phyloP scores from a whole-genome alignment of 2,329 filamentous ascomycete genomes.

The Xylariales sp. region DNA sequence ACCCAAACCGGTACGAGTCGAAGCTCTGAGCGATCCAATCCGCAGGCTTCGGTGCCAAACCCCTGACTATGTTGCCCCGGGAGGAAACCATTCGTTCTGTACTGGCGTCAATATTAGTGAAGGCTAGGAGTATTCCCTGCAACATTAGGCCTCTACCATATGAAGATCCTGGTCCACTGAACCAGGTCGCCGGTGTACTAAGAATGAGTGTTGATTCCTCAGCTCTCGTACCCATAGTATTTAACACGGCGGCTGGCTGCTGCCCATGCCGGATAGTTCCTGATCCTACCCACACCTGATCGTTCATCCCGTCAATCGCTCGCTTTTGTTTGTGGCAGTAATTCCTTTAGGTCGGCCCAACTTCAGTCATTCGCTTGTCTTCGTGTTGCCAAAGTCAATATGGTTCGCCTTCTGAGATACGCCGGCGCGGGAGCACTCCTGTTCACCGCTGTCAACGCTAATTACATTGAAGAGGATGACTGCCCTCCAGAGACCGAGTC shows the following conservation, averaged over 20 bases:
- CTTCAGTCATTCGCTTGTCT: conserved; percentile 29
- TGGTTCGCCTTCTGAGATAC: conserved; percentile 28
- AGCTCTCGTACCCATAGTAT: conserved; percentile 1
- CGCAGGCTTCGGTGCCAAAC: neutral
- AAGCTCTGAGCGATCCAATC: neutral
- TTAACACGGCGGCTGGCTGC: conserved; percentile 6
- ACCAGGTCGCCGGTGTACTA: conserved; percentile 1
- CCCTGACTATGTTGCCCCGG: conserved; percentile 5
- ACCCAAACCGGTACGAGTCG: conserved; percentile 1
- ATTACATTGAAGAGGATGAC: conserved; percentile 10
- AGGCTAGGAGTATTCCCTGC: neutral
- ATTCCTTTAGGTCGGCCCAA: conserved; percentile 16
- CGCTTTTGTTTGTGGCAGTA: conserved; percentile 7
- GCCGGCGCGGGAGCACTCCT: conserved; percentile 25
- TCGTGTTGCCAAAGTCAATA: conserved; percentile 20
- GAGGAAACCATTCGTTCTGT: conserved; percentile 1
- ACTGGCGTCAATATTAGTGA: conserved; percentile 5
- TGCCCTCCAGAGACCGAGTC: conserved; percentile 15
- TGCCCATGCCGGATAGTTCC: neutral
- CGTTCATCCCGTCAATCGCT: conserved; percentile 11
- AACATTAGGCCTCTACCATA: neutral
- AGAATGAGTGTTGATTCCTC: neutral
- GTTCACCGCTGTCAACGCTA: conserved; percentile 22
- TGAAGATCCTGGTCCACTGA: conserved; percentile 3
- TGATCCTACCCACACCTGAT: conserved; percentile 6